Percentiles rank a stretch among this genome's conserved stretches.
phyloP scores from a whole-genome alignment of 1,139 yeast species.

The Suhomyces anneliseae region DNA sequence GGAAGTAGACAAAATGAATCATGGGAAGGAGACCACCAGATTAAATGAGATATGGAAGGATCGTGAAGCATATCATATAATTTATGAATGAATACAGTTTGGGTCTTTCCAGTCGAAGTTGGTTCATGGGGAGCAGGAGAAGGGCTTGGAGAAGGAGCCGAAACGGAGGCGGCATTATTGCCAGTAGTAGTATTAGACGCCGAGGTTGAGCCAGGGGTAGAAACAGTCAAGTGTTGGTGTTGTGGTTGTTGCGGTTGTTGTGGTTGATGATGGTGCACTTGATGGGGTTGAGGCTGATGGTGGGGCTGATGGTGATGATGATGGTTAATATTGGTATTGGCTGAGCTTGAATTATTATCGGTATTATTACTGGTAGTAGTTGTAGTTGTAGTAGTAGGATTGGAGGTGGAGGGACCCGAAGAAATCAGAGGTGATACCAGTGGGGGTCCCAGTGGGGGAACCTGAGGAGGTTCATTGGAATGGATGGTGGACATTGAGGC shows the following conservation, averaged over 20 bases:
- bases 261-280: not conserved
- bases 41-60: constrained; percentile 46
- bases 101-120: constrained; percentile 37
- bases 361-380: too few relatives aligned
- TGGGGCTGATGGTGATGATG: not conserved
- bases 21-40: constrained; percentile 51
- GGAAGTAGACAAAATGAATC: constrained; percentile 46
- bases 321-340: too few relatives aligned
- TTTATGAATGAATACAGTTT: constrained; percentile 64
- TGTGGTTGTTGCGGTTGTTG: too few relatives aligned
- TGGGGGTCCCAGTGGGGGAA: not conserved
- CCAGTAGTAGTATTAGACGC: too few relatives aligned
- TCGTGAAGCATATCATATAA: constrained; percentile 65
- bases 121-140: constrained; percentile 8
- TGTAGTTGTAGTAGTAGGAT: too few relatives aligned
- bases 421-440: not conserved
- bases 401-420: too few relatives aligned
- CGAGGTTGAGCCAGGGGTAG: too few relatives aligned
- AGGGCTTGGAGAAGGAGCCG: constrained; percentile 6
- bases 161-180: not conserved
- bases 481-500: not conserved
- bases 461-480: not conserved
- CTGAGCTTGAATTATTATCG: too few relatives aligned
- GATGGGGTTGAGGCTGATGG: not conserved
- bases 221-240: not conserved